Evolutionary conservation across 306 rosid species (phyloP), one percentile per base, ranked within the genome.

Genomic region (Inga leiocalycina): DNA sequence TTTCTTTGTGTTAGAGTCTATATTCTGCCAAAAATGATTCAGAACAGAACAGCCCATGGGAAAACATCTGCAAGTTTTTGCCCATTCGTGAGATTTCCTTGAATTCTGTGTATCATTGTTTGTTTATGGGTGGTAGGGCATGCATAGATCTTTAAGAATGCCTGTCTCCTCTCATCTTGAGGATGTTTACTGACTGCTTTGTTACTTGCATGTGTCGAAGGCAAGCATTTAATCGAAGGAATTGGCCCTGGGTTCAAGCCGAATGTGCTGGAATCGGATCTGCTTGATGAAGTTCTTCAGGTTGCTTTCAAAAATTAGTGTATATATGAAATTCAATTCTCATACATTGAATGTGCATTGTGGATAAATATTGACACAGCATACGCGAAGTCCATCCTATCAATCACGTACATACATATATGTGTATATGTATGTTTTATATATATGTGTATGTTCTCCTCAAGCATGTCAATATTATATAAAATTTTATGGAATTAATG

Each of bases 151-250:
- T 49, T 49, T 49, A 49, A 49, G 15, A 14, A 49, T 49, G 54
- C 5, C 4, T 14, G 19, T 49, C 19, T 10, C 4, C 54, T 49
- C 54, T 52, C 59, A 19, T 54, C 61, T 83, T 88, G 97, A 66
- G 48, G 49, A n/a, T 13, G 64, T 62, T 79, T 61, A 75, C 76
- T 78, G 74, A 85, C 62, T 74, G 32, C 43, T 76, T 15, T 73
- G 4, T 67, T 74, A 7, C 14, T 41, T 78, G 14, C 39, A 49
- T 71, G 46, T 76, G n/a, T 87, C 68, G 57, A 41, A 93, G 98
- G 97, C 41, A 86, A 76, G 84, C 98, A 95, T 80, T 71, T 81
- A 80, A 95, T 93, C 75, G 95, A 89, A 85, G 97, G 98, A 79
- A 76, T 93, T 45, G 98, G 97, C 74, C 86, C 90, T 71, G 97